Base-by-base conservation (phyloP, 2,329 filamentous ascomycete genomes). In the Fusarium pilosicola region DNA sequence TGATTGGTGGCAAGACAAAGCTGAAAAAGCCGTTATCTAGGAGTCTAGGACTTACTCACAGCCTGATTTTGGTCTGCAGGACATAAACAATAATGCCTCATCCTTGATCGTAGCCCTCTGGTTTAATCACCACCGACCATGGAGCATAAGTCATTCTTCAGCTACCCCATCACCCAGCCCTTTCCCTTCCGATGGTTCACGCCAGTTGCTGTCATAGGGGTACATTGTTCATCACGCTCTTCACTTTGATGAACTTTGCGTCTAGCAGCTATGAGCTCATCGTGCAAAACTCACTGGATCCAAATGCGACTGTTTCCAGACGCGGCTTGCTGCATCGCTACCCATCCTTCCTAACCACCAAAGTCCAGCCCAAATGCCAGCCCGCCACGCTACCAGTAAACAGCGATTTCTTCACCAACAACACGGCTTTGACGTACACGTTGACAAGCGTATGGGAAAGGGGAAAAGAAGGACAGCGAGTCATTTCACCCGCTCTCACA, bases 61-160 rank as follows among this genome's bases (percentile, higher is more conserved):
- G 51, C 51, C 34, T 54, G 51, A 54, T 39, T 28, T 17, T 12
- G 20, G 24, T 22, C 13, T 28, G 4, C 20, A 28, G 24, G 28
- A n/a, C 3, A 54, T 54, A 54, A 51, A 13, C 8, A 28, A 17
- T n/a, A 17, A 22, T 17, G 14, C 10, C 34, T 28, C 32, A 54
- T 7, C 3, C 14, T n/a, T 4, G 13, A 17, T 13, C 10, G 3
- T 2, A 11, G 6, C 5, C 10, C 1, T 22, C 10, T n/a, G 7
- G 10, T 39, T 9, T 1, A 6, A 22, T 13, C 7, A 13, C 2
- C 5, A 18, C 3, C 3, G 3, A 54, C 18, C 20, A 39, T 54
- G 51, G 51, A 54, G 10, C 20, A 39, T 12, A 28, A 54, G 20
- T 54, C 51, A 28, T 54, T n/a, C 7, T 54, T 54, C 0, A 54